phyloP scores from a whole-genome alignment of 2,329 filamentous ascomycete species.

The Tolypocladium amazonense region DNA sequence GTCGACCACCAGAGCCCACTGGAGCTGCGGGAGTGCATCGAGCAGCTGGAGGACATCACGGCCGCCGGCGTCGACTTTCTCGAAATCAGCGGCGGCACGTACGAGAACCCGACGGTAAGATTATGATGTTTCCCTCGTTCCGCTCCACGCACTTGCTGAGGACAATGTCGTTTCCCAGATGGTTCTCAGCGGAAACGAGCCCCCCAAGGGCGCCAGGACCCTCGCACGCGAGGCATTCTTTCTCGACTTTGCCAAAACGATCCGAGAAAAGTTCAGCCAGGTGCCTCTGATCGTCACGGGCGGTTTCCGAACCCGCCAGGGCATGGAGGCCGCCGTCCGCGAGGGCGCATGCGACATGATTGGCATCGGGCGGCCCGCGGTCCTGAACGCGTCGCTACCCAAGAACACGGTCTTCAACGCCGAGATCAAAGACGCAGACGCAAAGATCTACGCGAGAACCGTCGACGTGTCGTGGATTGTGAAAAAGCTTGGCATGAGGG shows the following conservation, averaged over 20 bases:
- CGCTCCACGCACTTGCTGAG: not conserved
- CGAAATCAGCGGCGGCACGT: conserved; percentile 55
- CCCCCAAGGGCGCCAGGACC: conserved; percentile 19
- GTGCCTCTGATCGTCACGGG: conserved; percentile 48
- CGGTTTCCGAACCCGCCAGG: conserved; percentile 42
- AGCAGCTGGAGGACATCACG: conserved; percentile 42
- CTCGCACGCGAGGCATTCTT: conserved; percentile 56
- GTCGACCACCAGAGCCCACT: conserved; percentile 41
- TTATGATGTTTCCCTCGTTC: not conserved
- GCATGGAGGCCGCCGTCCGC: conserved; percentile 28
- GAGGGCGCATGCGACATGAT: conserved; percentile 29
- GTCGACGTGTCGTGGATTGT: conserved; percentile 11
- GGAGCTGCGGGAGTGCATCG: conserved; percentile 40
- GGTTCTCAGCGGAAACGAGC: not conserved
- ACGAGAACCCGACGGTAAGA: conserved; percentile 38
- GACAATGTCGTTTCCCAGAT: not conserved
- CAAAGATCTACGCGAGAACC: conserved; percentile 17
- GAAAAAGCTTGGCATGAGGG: conserved; percentile 10
- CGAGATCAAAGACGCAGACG: conserved; percentile 21
- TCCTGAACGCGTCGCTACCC: conserved; percentile 26
- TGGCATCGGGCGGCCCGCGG: conserved; percentile 27
- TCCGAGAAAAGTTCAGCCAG: conserved; percentile 31
- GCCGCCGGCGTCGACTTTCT: conserved; percentile 51
- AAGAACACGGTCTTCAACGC: conserved; percentile 22
- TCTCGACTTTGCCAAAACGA: conserved; percentile 49